phyloP scores from a whole-genome alignment of 345 rosid genomes.

The Angophora floribunda region DNA sequence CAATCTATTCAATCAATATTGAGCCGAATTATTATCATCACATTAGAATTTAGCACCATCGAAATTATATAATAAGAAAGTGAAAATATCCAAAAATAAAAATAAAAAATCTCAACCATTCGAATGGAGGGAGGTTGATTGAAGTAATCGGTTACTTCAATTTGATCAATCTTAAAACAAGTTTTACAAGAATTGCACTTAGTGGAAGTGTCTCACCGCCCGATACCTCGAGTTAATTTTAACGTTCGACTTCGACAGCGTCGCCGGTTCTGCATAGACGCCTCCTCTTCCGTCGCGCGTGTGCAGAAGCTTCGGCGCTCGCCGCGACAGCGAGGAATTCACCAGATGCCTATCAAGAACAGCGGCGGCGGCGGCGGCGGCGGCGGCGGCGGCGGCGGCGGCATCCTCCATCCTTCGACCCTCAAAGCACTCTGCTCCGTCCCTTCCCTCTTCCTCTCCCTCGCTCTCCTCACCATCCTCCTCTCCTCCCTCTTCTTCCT shows the following conservation, averaged over 20 bases:
- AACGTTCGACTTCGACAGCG: not conserved
- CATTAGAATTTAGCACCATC: not conserved
- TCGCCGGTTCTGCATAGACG: not conserved
- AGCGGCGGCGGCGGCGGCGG: not conserved
- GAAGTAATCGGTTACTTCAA: not conserved
- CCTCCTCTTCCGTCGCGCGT: not conserved
- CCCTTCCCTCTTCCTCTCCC: conserved; percentile 20
- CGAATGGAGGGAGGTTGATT: not conserved
- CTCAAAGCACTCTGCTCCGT: conserved; percentile 6
- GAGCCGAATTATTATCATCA: too few relatives aligned
- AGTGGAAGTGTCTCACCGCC: not conserved
- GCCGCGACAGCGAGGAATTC: not conserved
- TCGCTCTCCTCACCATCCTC: conserved; percentile 24
- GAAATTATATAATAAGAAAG: not conserved
- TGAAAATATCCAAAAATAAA: fast-evolving
- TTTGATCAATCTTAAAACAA: not conserved
- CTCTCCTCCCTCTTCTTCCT: conserved; percentile 24
- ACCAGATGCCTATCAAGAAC: conserved; percentile 18
- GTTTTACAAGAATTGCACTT: not conserved
- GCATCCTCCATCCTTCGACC: not conserved
- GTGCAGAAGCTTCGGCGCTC: not conserved
- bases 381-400: not conserved
- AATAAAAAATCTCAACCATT: not conserved
- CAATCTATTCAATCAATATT: not conserved
- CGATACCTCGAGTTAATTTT: too few relatives aligned